Conservation (phyloP, 768 basidiomycete genomes). For the Pleurotus platypus region DNA sequence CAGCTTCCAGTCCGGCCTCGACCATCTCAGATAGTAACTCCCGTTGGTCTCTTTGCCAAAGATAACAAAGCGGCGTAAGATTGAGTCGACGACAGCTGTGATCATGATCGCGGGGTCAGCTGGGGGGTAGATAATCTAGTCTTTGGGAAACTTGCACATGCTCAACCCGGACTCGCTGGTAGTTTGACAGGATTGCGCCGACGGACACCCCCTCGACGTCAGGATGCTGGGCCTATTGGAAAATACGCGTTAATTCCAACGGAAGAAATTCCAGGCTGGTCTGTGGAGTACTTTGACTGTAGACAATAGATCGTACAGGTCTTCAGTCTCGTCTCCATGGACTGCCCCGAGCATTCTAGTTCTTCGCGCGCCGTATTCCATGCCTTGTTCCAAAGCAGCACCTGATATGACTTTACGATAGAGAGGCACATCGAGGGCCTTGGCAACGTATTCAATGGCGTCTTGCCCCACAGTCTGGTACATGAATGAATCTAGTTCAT, state of each 20-base stretch:
- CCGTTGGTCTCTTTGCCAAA: slow-evolving; percentile 93
- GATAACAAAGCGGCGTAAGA: slow-evolving; percentile 77
- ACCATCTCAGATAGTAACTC: slow-evolving; percentile 88
- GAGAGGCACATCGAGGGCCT: slow-evolving; percentile 82
- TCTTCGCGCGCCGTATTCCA: slow-evolving; percentile 79
- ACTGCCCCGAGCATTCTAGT: slow-evolving; percentile 44
- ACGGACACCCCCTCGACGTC: slow-evolving; percentile 86
- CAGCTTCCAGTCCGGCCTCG: slow-evolving; percentile 66
- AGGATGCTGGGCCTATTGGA: slow-evolving; percentile 63
- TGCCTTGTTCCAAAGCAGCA: slow-evolving; percentile 71
- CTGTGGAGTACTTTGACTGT: slow-evolving; percentile 64
- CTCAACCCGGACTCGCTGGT: slow-evolving; percentile 94
- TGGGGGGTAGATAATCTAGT: neutral
- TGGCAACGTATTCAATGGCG: slow-evolving; percentile 82
- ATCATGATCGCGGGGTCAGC: neutral
- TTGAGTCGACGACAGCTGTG: slow-evolving; percentile 75
- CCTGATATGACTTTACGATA: slow-evolving; percentile 82
- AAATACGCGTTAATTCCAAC: slow-evolving; percentile 3
- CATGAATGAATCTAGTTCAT: slow-evolving; percentile 97
- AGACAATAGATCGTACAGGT: slow-evolving; percentile 70
- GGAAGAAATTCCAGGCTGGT: neutral
- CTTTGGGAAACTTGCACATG: slow-evolving; percentile 69
- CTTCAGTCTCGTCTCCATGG: slow-evolving; percentile 93
- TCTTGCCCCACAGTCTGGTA: slow-evolving; percentile 99
- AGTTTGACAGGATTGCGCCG: slow-evolving; percentile 96